Percentiles rank a stretch among this genome's conserved stretches.
phyloP scores from a whole-genome alignment of 2,329 filamentous ascomycete species.

The Microcera coccophila region DNA sequence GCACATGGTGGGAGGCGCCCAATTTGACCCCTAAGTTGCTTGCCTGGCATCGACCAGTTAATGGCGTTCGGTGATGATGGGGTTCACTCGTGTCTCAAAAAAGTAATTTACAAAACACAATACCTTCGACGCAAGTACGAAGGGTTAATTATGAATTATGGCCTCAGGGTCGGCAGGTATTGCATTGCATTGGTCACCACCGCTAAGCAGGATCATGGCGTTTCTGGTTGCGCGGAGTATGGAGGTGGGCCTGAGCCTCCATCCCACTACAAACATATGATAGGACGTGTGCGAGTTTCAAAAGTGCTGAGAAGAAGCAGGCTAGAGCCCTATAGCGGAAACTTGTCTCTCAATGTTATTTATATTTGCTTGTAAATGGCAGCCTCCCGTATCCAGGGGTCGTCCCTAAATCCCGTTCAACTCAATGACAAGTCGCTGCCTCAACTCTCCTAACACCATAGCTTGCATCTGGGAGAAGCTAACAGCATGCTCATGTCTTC shows the following conservation, averaged over 20 bases:
- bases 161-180: slow-evolving; percentile 26
- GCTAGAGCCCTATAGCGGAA: slow-evolving; percentile 3
- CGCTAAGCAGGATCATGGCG: slow-evolving; percentile 27
- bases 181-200: slow-evolving; percentile 29
- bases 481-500: too few relatives aligned
- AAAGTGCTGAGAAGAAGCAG: slow-evolving; percentile 10
- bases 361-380: slow-evolving; percentile 9
- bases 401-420: too few relatives aligned
- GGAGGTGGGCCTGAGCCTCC: slow-evolving; percentile 3
- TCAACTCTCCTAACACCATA: too few relatives aligned
- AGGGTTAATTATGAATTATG: slow-evolving; percentile 35
- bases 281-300: slow-evolving; percentile 12
- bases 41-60: slow-evolving; percentile 18
- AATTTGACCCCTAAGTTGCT: slow-evolving; percentile 57
- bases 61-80: slow-evolving; percentile 24
- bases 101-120: slow-evolving; percentile 27
- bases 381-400: too few relatives aligned
- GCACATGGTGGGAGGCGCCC: slow-evolving; percentile 58
- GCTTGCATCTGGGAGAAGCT: too few relatives aligned
- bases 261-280: slow-evolving; percentile 1
- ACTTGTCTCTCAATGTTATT: slow-evolving; percentile 10
- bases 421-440: too few relatives aligned
- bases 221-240: slow-evolving; percentile 21
- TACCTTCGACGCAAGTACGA: slow-evolving; percentile 19
- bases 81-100: slow-evolving; percentile 24